Evolutionary conservation across 352 stramenopile species (phyloP).

Genomic region (Phytopythium cucurbitacearum): DNA sequence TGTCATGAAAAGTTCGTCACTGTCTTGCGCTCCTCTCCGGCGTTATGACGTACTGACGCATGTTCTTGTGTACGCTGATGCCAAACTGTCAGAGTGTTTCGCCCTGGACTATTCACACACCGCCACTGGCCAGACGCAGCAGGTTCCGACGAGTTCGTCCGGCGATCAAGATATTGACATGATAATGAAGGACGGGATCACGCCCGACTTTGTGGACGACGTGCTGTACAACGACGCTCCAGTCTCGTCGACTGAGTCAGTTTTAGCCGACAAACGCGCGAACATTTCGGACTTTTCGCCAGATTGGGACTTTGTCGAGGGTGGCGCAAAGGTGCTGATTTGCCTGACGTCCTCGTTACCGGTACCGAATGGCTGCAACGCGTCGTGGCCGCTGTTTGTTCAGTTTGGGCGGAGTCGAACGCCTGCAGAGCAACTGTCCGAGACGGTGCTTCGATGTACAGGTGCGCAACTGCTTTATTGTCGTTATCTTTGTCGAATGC

Average conservation of each 20-base stretch:
- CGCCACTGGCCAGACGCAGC: not conserved
- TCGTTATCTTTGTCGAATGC: not conserved
- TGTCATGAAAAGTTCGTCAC: conserved; percentile 48
- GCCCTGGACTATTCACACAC: not conserved
- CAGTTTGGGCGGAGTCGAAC: conserved; percentile 58
- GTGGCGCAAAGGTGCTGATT: conserved; percentile 81
- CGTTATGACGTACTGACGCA: not conserved
- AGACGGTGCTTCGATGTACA: conserved; percentile 71
- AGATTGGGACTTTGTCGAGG: conserved; percentile 74
- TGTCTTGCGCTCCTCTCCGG: not conserved
- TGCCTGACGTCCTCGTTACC: conserved; percentile 54
- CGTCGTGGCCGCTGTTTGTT: conserved; percentile 46
- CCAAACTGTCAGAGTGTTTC: not conserved
- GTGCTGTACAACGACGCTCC: conserved; percentile 25
- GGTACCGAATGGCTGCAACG: conserved; percentile 12
- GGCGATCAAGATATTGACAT: conserved; percentile 10
- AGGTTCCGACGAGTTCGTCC: not conserved
- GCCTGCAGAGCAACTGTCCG: conserved; percentile 55
- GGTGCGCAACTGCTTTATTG: conserved; percentile 28
- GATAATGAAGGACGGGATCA: conserved; percentile 22
- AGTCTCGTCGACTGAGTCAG: conserved; percentile 3
- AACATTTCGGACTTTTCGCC: conserved; percentile 82
- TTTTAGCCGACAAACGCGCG: conserved; percentile 18
- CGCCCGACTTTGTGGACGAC: conserved; percentile 17
- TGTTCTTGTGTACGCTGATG: too few species aligned